Conservation (phyloP, 768 basidiomycete genomes). For the Lanmaoa rubissima region DNA sequence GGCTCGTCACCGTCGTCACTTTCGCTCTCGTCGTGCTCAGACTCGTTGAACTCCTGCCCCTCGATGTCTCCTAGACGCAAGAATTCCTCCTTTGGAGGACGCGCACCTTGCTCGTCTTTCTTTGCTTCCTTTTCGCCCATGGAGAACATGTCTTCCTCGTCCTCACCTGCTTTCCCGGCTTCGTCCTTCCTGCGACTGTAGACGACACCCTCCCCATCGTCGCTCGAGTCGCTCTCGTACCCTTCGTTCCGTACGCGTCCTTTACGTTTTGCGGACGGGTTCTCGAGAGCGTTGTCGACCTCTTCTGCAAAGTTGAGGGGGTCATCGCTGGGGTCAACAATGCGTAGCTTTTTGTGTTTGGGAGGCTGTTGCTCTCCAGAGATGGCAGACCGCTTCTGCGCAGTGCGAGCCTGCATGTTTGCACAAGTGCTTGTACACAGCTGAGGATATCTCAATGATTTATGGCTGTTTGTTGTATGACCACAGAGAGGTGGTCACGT, state of each 20-base stretch:
- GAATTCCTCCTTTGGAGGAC: conserved; percentile 63
- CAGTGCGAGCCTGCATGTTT: conserved; percentile 38
- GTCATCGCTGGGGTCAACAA: conserved; percentile 74
- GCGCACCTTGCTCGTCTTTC: conserved; percentile 38
- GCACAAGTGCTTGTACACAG: background rate
- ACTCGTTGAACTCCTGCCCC: conserved; percentile 80
- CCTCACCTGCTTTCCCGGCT: conserved; percentile 55
- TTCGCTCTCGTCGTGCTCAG: conserved; percentile 39
- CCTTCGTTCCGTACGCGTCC: conserved; percentile 81
- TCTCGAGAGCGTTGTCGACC: conserved; percentile 72
- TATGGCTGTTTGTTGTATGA: conserved; percentile 20
- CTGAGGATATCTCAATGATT: conserved; percentile 10
- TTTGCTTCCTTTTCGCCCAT: conserved; percentile 58
- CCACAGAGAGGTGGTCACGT: background rate
- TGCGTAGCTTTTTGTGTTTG: conserved; percentile 68
- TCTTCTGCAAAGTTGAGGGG: conserved; percentile 74
- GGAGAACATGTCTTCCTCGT: conserved; percentile 82
- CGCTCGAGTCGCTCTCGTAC: conserved; percentile 92
- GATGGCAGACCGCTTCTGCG: conserved; percentile 44
- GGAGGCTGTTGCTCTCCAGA: conserved; percentile 33
- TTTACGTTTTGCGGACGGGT: conserved; percentile 57
- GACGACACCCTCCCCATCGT: conserved; percentile 94
- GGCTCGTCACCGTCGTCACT: conserved; percentile 45
- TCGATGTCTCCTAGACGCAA: conserved; percentile 93
- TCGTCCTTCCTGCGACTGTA: conserved; percentile 62